These are phyloP conservation scores for Cylindrodendrum hubeiense DNA, from an alignment of 2,329 filamentous ascomycete genomes.

Conservation along the genomic window DNA sequence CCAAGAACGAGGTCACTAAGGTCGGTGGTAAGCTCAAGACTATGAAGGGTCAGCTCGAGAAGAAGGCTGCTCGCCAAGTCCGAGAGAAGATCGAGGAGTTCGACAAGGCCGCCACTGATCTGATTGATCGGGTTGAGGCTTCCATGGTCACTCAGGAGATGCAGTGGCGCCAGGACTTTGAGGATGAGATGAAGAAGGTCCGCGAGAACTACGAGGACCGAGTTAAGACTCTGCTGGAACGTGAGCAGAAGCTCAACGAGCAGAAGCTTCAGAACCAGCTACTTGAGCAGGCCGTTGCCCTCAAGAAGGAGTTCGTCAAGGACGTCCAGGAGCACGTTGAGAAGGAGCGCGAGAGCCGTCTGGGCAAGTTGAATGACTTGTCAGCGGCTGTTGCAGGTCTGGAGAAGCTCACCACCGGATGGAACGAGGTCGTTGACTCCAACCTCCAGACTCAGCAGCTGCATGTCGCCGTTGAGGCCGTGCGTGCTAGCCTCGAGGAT, in stretches of 20 bases:
- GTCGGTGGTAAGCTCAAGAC: slow-evolving; percentile 83
- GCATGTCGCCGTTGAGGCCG: slow-evolving; percentile 94
- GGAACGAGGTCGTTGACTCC: slow-evolving; percentile 90
- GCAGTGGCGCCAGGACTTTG: slow-evolving; percentile 89
- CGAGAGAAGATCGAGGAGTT: slow-evolving; percentile 81
- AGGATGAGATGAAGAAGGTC: slow-evolving; percentile 84
- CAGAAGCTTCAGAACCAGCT: slow-evolving; percentile 87
- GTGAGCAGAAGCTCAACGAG: slow-evolving; percentile 83
- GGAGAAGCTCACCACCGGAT: slow-evolving; percentile 87
- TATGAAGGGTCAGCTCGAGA: slow-evolving; percentile 77
- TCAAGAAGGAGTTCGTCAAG: slow-evolving; percentile 86
- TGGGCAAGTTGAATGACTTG: slow-evolving; percentile 87
- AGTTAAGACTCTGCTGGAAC: slow-evolving; percentile 81
- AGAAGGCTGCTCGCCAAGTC: slow-evolving; percentile 81
- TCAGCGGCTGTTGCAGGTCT: slow-evolving; percentile 83
- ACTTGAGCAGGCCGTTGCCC: slow-evolving; percentile 87
- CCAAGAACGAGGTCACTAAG: slow-evolving; percentile 84
- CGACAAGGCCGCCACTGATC: slow-evolving; percentile 85
- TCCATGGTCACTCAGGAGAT: slow-evolving; percentile 85
- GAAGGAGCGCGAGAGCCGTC: slow-evolving; percentile 85
- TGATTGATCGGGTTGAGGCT: slow-evolving; percentile 88
- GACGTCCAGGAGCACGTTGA: slow-evolving; percentile 88
- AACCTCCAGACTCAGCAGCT: slow-evolving; percentile 97
- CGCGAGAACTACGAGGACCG: slow-evolving; percentile 83
- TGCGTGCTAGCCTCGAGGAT: slow-evolving; percentile 85